These are phyloP conservation scores for Gaultheria prostrata DNA, from an alignment of 148 eudicot genomes.

Conservation along the genomic window DNA sequence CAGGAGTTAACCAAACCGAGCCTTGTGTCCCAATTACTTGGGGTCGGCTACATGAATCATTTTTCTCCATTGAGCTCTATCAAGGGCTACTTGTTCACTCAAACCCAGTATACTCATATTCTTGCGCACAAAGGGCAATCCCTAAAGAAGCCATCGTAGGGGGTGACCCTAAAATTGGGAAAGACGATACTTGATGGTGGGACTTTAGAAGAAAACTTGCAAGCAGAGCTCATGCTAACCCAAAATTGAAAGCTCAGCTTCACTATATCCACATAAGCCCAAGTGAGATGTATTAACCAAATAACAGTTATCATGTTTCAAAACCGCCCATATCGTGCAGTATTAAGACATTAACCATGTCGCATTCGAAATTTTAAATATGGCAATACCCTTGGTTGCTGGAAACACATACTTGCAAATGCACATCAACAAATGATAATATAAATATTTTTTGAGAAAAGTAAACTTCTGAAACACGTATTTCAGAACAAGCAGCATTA, in stretches of 20 bases:
- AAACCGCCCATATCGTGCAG: background rate
- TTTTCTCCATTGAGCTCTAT: too few relatives aligned
- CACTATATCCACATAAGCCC: background rate
- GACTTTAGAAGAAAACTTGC: conserved; percentile 9
- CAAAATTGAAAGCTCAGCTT: background rate
- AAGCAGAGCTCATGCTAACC: background rate
- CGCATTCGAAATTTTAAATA: background rate
- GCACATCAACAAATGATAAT: background rate
- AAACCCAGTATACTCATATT: too few relatives aligned
- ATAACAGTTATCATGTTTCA: conserved; percentile 7
- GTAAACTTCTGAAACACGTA: background rate
- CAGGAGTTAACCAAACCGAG: too few relatives aligned
- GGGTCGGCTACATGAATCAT: too few relatives aligned
- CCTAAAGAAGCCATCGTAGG: background rate
- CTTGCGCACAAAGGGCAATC: background rate
- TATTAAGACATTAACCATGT: background rate
- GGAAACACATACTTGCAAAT: background rate
- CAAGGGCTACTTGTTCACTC: too few relatives aligned
- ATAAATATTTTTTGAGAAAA: background rate
- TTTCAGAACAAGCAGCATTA: conserved; percentile 5
- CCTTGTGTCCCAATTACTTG: too few relatives aligned
- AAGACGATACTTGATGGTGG: background rate
- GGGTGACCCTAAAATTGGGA: background rate
- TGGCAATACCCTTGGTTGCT: background rate
- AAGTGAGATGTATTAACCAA: background rate